These are phyloP conservation scores for Phytophthora foliorum DNA, from an alignment of 352 stramenopile genomes.

Conservation along the genomic window DNA sequence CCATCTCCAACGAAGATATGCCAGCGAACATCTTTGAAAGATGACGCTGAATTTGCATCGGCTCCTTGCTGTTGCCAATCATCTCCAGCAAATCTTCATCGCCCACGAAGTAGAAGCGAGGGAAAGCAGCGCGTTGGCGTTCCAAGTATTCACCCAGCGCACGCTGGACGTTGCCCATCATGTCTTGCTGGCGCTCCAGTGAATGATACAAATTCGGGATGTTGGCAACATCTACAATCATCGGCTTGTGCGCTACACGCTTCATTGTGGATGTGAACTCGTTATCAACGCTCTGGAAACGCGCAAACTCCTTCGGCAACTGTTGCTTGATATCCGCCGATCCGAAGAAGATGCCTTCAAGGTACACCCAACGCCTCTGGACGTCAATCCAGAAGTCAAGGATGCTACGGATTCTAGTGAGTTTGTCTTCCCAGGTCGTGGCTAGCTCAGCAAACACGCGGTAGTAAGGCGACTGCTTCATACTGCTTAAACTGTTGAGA, in stretches of 20 bases:
- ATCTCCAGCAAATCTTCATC: constrained; percentile 99
- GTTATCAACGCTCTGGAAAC: constrained; percentile 99
- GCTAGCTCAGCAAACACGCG: constrained; percentile 98
- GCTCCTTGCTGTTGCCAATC: constrained; percentile 99
- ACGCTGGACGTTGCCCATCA: constrained; percentile 99
- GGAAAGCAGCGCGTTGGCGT: constrained; percentile 96
- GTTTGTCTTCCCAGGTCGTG: constrained; percentile 97
- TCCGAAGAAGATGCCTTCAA: constrained; percentile 99
- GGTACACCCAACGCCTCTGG: constrained; percentile 99
- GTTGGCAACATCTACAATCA: constrained; percentile 95
- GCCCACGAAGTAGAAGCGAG: constrained; percentile 99
- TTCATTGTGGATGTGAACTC: constrained; percentile 99
- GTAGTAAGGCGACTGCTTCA: constrained; percentile 99
- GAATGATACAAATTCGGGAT: constrained; percentile 93
- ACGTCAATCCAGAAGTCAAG: constrained; percentile 99
- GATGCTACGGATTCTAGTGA: constrained; percentile 97
- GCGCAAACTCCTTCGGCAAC: constrained; percentile 97
- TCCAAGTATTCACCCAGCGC: constrained; percentile 99
- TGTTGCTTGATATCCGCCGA: constrained; percentile 99
- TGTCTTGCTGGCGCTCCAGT: constrained; percentile 95
- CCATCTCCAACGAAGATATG: constrained; percentile 94
- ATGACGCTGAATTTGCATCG: constrained; percentile 97
- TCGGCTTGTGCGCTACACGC: constrained; percentile 96
- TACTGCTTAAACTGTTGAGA: constrained; percentile 97
- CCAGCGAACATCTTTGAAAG: constrained; percentile 99